Conservation (phyloP, 2,329 filamentous ascomycete species). For the Aspergillus unguis region DNA sequence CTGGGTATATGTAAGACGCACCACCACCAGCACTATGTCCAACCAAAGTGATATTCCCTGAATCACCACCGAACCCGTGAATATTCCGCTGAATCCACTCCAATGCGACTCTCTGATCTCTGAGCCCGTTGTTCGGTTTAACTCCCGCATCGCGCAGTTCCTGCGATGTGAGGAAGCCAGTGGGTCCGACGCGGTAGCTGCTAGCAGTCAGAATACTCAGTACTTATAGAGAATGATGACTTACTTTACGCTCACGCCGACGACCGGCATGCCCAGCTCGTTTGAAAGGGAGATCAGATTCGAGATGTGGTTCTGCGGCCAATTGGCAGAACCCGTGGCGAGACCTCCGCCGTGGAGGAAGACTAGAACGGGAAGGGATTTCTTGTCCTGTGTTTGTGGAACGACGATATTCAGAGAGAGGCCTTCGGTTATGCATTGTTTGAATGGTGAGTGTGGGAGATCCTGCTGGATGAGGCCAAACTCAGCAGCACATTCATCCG, state of each 20-base stretch:
- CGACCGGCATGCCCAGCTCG: conserved; percentile 45
- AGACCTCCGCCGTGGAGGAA: conserved; percentile 56
- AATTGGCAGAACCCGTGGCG: conserved; percentile 49
- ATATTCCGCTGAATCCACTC: conserved; percentile 43
- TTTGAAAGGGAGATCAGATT: conserved; percentile 46
- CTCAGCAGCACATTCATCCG: conserved; percentile 44
- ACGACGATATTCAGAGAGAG: conserved; percentile 53
- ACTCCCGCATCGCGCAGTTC: conserved; percentile 47
- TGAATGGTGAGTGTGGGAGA: conserved; percentile 38
- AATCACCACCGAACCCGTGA: conserved; percentile 41
- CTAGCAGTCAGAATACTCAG: no score
- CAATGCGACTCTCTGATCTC: conserved; percentile 47
- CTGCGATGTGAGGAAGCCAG: conserved; percentile 49
- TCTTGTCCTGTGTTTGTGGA: conserved; percentile 28
- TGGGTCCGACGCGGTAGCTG: conserved; percentile 46
- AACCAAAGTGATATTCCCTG: conserved; percentile 39
- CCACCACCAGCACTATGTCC: conserved; percentile 49
- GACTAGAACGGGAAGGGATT: conserved; percentile 48
- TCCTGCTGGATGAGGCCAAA: conserved; percentile 49
- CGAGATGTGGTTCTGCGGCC: conserved; percentile 51
- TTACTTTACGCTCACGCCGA: conserved; percentile 47
- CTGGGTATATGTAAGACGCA: conserved; percentile 14
- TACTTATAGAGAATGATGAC: conserved; percentile 17
- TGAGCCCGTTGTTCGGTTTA: conserved; percentile 45
- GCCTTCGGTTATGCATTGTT: conserved; percentile 48